Evolutionary conservation across 2,329 filamentous ascomycete genomes (phyloP).

Genomic region (Daldinia sp.): DNA sequence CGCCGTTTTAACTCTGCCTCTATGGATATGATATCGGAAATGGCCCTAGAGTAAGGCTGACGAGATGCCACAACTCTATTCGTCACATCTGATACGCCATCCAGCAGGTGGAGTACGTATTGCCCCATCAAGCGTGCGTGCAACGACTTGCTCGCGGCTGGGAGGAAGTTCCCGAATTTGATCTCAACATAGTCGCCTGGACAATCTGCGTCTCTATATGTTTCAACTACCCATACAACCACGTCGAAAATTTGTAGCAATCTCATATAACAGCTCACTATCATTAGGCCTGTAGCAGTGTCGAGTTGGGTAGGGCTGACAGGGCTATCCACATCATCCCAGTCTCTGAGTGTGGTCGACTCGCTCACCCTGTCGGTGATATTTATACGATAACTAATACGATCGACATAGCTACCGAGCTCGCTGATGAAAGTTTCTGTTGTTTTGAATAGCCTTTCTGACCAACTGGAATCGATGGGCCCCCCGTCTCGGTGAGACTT

Average conservation of each 20-base stretch:
- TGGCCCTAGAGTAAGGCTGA: neutral
- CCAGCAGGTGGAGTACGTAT: slow-evolving; percentile 1
- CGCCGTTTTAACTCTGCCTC: neutral
- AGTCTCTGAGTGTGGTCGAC: too few relatives aligned
- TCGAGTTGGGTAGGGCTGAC: too few relatives aligned
- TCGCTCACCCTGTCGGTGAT: neutral
- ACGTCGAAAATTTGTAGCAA: slow-evolving; percentile 3
- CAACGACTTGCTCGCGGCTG: neutral
- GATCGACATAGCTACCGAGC: neutral
- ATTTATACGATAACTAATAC: neutral
- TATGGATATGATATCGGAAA: neutral
- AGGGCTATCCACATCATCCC: too few relatives aligned
- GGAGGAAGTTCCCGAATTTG: neutral
- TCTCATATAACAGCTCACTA: neutral
- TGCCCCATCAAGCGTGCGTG: neutral
- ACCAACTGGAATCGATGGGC: neutral
- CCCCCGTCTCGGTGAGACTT: neutral
- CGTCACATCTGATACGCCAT: neutral
- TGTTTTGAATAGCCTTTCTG: neutral
- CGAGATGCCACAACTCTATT: neutral
- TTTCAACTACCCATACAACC: neutral
- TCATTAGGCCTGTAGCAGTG: neutral
- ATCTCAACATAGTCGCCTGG: neutral
- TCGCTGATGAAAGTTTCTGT: neutral
- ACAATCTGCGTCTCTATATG: neutral